These are phyloP conservation scores for Calvatia gigantea DNA, from an alignment of 768 basidiomycete genomes.

Conservation along the genomic window DNA sequence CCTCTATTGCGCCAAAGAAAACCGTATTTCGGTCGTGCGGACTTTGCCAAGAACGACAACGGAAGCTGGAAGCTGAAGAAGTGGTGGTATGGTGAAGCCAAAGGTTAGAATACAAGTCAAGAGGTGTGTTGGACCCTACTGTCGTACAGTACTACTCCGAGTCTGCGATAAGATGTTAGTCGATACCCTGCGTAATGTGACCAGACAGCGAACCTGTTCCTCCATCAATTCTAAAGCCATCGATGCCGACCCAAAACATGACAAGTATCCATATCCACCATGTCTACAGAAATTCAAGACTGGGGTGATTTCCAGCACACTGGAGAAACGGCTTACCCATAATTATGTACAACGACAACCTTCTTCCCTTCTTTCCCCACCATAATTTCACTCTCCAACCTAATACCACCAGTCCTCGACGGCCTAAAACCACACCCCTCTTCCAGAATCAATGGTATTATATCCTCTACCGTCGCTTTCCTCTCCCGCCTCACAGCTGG, in stretches of 20 bases:
- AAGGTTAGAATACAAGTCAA: not conserved
- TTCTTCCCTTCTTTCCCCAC: conserved; percentile 19
- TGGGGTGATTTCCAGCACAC: not conserved
- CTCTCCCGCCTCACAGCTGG: conserved; percentile 24
- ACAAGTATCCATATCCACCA: conserved; percentile 53
- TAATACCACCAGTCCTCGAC: conserved; percentile 51
- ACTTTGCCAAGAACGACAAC: conserved; percentile 31
- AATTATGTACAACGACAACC: conserved; percentile 58
- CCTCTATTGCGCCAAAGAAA: conserved; percentile 48
- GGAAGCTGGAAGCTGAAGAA: conserved; percentile 22
- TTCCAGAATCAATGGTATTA: not conserved
- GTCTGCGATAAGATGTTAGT: not conserved
- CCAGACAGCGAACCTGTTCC: not conserved
- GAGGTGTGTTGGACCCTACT: too few species aligned
- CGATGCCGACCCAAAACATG: conserved; percentile 55
- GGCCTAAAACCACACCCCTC: conserved; percentile 29
- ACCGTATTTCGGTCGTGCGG: conserved; percentile 42
- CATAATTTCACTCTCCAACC: conserved; percentile 40
- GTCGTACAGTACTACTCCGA: too few species aligned
- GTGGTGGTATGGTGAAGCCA: conserved; percentile 39
- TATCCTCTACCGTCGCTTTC: not conserved
- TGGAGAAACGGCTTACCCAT: conserved; percentile 44
- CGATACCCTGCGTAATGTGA: not conserved
- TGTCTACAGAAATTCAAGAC: conserved; percentile 33
- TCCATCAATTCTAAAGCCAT: conserved; percentile 41